phyloP scores from a whole-genome alignment of 805 yeast species.

The Candida xiaguanensis region DNA sequence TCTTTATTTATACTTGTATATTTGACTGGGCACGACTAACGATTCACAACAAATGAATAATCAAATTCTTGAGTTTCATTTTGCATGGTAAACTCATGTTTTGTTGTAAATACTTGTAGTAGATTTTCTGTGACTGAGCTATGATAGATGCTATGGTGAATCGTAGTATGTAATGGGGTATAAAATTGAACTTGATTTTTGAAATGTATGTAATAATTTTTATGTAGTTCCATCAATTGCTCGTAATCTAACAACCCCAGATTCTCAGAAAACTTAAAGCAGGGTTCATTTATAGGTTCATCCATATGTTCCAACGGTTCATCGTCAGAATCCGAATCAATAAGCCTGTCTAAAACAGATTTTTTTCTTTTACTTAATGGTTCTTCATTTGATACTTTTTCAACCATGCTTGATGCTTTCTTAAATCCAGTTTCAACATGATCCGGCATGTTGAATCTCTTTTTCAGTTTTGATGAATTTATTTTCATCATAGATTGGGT shows the following conservation, averaged over 20 bases:
- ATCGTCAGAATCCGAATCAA: slow-evolving; percentile 17
- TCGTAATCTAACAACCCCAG: slow-evolving; percentile 36
- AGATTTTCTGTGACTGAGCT: slow-evolving; percentile 5
- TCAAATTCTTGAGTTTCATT: slow-evolving; percentile 1
- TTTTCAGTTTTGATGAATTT: slow-evolving; percentile 15
- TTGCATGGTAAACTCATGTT: background rate
- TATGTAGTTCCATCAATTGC: slow-evolving; percentile 38
- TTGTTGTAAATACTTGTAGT: slow-evolving; percentile 1
- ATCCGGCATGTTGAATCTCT: slow-evolving; percentile 71
- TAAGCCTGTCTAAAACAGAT: slow-evolving; percentile 5
- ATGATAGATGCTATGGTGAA: background rate
- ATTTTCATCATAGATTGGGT: slow-evolving; percentile 53
- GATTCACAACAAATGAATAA: slow-evolving; percentile 6
- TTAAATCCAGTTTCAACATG: slow-evolving; percentile 63
- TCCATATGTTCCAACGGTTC: background rate
- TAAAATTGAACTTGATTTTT: too few species aligned
- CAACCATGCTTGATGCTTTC: slow-evolving; percentile 42
- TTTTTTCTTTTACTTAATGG: background rate
- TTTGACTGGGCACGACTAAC: background rate
- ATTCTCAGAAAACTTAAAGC: too few species aligned
- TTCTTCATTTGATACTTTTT: background rate
- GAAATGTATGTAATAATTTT: too few species aligned
- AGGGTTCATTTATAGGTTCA: too few species aligned
- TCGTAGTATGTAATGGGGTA: too few species aligned
- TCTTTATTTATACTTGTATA: slow-evolving; percentile 2